Evolutionary conservation across 1,284 basidiomycete genomes (phyloP).

Genomic region (Cryptococcus sp.): DNA sequence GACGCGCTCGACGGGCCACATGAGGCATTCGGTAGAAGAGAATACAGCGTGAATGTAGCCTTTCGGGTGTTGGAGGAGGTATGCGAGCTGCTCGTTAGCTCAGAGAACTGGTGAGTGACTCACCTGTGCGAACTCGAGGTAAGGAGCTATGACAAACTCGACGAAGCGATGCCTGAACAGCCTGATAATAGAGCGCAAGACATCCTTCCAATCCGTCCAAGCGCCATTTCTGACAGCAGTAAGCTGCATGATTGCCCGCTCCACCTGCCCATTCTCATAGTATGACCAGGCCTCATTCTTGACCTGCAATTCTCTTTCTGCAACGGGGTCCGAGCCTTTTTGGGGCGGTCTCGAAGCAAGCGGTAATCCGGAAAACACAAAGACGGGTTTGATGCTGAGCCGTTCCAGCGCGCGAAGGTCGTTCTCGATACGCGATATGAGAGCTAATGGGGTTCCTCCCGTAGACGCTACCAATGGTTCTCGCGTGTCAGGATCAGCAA

Average conservation of each 20-base stretch:
- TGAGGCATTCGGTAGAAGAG: constrained; percentile 83
- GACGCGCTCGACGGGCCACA: constrained; percentile 88
- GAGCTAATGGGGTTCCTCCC: constrained; percentile 84
- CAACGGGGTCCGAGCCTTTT: constrained; percentile 67
- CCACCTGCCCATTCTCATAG: constrained; percentile 86
- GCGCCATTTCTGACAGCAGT: constrained; percentile 67
- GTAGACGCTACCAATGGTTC: constrained; percentile 93
- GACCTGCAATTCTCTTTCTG: constrained; percentile 42
- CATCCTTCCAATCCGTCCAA: constrained; percentile 69
- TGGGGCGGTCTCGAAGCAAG: constrained; percentile 57
- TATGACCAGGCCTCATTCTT: constrained; percentile 77
- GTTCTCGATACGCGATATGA: constrained; percentile 81
- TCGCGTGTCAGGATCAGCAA: constrained; percentile 69
- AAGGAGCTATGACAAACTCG: constrained; percentile 95
- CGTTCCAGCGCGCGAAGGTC: constrained; percentile 90
- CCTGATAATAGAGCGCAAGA: constrained; percentile 87
- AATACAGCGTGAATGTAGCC: constrained; percentile 94
- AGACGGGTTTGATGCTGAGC: constrained; percentile 92
- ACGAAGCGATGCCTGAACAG: constrained; percentile 94
- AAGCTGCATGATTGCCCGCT: constrained; percentile 78
- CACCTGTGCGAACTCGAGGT: constrained; percentile 91
- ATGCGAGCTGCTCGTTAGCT: constrained; percentile 67
- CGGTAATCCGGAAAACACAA: constrained; percentile 87
- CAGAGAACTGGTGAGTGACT: constrained; percentile 24
- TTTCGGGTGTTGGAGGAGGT: constrained; percentile 89